Evolutionary conservation across 2,329 filamentous ascomycete genomes (phyloP), one percentile per base, ranked within the genome.

Genomic region (Arthrobotrys pseudoclavata): DNA sequence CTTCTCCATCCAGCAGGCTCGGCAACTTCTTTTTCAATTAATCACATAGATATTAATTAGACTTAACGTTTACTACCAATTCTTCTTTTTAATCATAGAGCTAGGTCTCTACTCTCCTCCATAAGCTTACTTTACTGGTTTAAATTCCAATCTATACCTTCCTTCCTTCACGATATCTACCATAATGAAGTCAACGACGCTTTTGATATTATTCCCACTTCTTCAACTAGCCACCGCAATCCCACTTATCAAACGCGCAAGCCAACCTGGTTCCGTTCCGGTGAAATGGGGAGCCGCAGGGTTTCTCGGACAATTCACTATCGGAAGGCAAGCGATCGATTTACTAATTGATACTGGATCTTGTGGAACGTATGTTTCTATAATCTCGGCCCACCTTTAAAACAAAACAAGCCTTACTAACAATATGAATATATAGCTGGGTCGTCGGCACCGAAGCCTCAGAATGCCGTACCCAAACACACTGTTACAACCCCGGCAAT

Each of bases 281-380:
- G 55, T 62, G 9, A 53, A 45, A 62, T 62, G 53, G 67, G 67
- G 53, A 13, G 67, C 67, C 15, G 45, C 5, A 0, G 67, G 67
- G 24, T 70, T 69, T 15, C 45, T 62, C 3, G 45, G 55, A 62
- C 55, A 70, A 31, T 70, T 69, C 29, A 69, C 52, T 15, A 61
- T 69, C 26, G 53, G 53, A 50, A 40, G 66, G 13, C 66, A 69
- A 61, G 24, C 66, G 7, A 50, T 61, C 1, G 52, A 69, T 50
- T 50, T 69, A 15, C 40, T 69, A 3, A 29, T 69, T 5, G 52
- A 69, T 26, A 69, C 53, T 10, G 66, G 66, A 13, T 69, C 66
- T 50, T 61, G 66, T n/a, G 66, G 66, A 52, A 50, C 20, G 53
- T 69, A 69, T 37, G 66, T 50, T 20, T 15, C 2, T 12, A 42